Conservation (phyloP, 2,329 filamentous ascomycete species). For the Claviceps cyperi region DNA sequence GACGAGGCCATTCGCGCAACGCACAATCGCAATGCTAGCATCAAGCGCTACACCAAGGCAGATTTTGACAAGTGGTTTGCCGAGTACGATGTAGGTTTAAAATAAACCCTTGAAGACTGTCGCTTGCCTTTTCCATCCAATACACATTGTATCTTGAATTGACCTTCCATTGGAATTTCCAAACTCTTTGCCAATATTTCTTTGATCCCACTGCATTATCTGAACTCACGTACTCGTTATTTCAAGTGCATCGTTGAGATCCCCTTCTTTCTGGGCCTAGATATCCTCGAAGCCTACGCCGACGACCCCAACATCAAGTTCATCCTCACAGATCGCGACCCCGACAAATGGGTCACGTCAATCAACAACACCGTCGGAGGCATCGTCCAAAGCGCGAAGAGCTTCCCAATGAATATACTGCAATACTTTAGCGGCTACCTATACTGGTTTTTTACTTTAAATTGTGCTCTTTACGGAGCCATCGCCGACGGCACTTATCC, state of each 20-base stretch:
- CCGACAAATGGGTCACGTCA: constrained; percentile 18
- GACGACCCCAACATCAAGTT: constrained; percentile 23
- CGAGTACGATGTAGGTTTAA: constrained; percentile 19
- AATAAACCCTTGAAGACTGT: too few relatives aligned
- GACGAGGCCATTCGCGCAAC: constrained; percentile 18
- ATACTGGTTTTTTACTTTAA: constrained; percentile 1
- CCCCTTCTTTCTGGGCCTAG: constrained; percentile 15
- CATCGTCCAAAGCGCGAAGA: not conserved
- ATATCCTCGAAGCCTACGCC: constrained; percentile 11
- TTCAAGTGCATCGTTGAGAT: constrained; percentile 8
- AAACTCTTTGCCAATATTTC: too few relatives aligned
- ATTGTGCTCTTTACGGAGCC: not conserved
- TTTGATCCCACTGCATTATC: too few relatives aligned
- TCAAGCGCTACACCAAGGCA: constrained; percentile 4
- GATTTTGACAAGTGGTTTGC: constrained; percentile 28
- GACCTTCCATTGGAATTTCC: too few relatives aligned
- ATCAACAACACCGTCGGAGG: constrained; percentile 13
- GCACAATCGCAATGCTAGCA: constrained; percentile 8
- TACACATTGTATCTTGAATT: too few relatives aligned
- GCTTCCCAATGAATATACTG: constrained; percentile 15
- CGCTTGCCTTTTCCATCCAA: not conserved
- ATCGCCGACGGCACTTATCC: not conserved
- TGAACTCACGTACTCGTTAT: not conserved
- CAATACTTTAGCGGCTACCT: constrained; percentile 12
- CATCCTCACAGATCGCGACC: constrained; percentile 20